Evolutionary conservation across 768 basidiomycete species (phyloP).

Genomic region (Auricularia sp.): DNA sequence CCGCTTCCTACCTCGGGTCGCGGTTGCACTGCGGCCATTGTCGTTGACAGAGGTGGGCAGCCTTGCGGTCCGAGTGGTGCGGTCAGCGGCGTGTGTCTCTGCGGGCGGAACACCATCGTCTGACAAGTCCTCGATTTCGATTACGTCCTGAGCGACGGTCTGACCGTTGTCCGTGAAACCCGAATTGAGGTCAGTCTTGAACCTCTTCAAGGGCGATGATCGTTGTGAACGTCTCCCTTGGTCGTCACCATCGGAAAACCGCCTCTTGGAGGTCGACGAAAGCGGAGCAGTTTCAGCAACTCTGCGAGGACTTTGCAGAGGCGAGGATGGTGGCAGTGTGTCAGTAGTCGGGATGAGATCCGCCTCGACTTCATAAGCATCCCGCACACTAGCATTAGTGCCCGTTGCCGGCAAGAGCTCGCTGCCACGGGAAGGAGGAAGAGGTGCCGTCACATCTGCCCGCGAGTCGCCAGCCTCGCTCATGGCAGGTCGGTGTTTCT

Average conservation of each 20-base stretch:
- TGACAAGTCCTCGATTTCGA: no score
- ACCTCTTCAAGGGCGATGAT: neutral
- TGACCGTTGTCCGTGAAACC: no score
- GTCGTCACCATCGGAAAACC: neutral
- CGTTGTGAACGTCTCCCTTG: neutral
- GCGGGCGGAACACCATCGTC: no score
- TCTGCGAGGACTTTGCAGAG: neutral
- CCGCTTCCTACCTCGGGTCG: neutral
- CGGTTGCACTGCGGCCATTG: neutral
- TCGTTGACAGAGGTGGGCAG: neutral
- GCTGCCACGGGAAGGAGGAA: neutral
- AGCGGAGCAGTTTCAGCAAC: neutral
- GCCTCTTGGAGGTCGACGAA: constrained; percentile 2
- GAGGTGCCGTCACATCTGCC: neutral
- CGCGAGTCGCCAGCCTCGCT: constrained; percentile 2
- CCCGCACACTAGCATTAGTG: constrained; percentile 5
- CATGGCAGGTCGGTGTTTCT: neutral
- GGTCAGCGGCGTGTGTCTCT: neutral
- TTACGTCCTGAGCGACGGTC: no score
- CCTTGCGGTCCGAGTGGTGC: neutral
- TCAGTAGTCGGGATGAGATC: neutral
- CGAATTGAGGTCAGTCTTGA: no score
- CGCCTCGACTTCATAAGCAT: constrained; percentile 8
- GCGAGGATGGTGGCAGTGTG: neutral
- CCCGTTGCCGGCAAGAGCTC: neutral